These are phyloP conservation scores for Biscutella laevigata DNA, from an alignment of 441 rosid genomes.

Conservation along the genomic window DNA sequence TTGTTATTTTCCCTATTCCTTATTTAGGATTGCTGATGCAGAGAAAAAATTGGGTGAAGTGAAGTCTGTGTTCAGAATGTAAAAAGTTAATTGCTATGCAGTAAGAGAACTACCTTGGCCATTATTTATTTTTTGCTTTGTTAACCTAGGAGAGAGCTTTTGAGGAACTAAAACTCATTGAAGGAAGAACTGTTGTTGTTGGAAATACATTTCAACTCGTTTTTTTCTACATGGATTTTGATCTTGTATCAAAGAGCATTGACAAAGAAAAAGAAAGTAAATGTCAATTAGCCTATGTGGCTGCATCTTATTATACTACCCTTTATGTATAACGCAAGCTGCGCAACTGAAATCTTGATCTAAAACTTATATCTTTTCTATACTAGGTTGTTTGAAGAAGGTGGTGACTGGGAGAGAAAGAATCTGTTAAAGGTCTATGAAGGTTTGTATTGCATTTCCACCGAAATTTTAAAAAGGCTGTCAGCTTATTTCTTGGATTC, in stretches of 20 bases:
- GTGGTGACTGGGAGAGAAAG: slow-evolving; percentile 99
- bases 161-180: slow-evolving; percentile 87
- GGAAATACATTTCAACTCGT: slow-evolving; percentile 89
- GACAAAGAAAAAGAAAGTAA: slow-evolving; percentile 91
- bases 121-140: slow-evolving; percentile 4
- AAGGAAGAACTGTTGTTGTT: slow-evolving; percentile 95
- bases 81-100: background rate
- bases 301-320: background rate
- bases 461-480: slow-evolving; percentile 88
- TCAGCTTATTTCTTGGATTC: slow-evolving; percentile 83
- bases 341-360: background rate
- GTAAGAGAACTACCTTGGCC: background rate
- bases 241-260: slow-evolving; percentile 83
- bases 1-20: background rate
- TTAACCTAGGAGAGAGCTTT: slow-evolving; percentile 71
- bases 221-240: slow-evolving; percentile 91
- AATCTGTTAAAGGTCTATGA: slow-evolving; percentile 94
- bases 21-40: slow-evolving; percentile 81
- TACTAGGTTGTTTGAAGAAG: slow-evolving; percentile 93
- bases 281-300: slow-evolving; percentile 14
- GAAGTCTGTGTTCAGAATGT: slow-evolving; percentile 59
- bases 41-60: slow-evolving; percentile 96
- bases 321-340: slow-evolving; percentile 7
- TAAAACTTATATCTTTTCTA: background rate
- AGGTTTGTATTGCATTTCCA: slow-evolving; percentile 90